Base-by-base conservation (phyloP, 2,329 filamentous ascomycete genomes). In the Macrophomina tecta region DNA sequence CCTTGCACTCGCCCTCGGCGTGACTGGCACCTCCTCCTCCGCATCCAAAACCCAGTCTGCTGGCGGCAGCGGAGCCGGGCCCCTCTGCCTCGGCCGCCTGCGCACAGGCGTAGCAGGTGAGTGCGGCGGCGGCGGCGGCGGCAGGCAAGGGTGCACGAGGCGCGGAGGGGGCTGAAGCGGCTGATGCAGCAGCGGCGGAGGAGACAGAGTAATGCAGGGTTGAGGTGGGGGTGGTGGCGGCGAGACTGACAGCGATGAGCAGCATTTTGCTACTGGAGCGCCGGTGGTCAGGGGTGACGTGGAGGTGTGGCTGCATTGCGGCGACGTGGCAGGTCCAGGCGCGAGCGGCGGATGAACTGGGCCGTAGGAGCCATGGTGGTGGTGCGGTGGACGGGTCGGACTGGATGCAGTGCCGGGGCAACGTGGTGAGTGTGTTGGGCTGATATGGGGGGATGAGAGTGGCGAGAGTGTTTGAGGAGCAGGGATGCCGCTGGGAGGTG, bases 141-240 rank as follows among this genome's bases (percentile, higher is more conserved):
- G 85, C 83, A 52, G 85, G 87, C 69, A 81, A 82, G n/a, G 78
- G 84, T 30, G 79, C 81, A 56, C 72, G 71, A 3, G 77, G 76
- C n/a, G 71, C 81, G 4, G 73, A 78, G 1, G 69, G 82, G 14
- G 71, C 72, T 7, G 82, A 80, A 69, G 79, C 79, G 6, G 75
- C 78, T 3, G 81, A 83, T 63, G 76, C 76, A 34, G 82, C 82
- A 28, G 40, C 28, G 51, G 34, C 34, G 53, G 53, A 2, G 56
- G 56, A 4, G 56, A 60, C 56, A 45, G 56, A 6, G 42, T 46
- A 16, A 60, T 34, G 40, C 56, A 32, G 4, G 56, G 56, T 7
- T 45, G 40, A 16, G 40, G 40, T 7, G 30, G 38, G 5, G 38
- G 34, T 7, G 36, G 7, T 7, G 11, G 36, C 36, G 36, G 36